Percentiles rank a stretch among this genome's conserved stretches.
phyloP scores from a whole-genome alignment of 2,329 filamentous ascomycete genomes.

The Stromatinia cepivora region DNA sequence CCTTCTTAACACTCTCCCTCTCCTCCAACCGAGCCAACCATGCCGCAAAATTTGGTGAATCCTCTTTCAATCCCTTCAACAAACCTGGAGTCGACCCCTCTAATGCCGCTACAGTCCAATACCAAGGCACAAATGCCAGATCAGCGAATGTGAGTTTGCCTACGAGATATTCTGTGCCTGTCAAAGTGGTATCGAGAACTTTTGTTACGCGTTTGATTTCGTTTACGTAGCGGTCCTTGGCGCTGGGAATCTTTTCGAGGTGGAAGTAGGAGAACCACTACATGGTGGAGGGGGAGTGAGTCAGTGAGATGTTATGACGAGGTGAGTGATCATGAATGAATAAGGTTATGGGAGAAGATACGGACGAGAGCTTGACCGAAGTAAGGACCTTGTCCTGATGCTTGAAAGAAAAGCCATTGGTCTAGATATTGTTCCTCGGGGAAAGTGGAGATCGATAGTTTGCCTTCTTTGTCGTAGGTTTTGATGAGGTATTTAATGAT shows the following conservation, averaged over 20 bases:
- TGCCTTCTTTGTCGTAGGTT: slow-evolving; percentile 35
- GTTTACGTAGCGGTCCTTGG: neutral
- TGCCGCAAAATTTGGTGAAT: neutral
- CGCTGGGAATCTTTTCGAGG: neutral
- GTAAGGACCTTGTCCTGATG: neutral
- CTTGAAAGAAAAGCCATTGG: neutral
- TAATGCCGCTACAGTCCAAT: neutral
- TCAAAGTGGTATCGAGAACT: neutral
- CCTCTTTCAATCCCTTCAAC: neutral
- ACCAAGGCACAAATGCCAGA: neutral
- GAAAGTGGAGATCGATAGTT: neutral
- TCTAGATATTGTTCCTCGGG: neutral
- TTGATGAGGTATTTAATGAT: neutral
- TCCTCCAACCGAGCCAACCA: neutral
- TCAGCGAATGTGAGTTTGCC: neutral
- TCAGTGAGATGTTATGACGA: neutral
- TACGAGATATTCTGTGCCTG: neutral
- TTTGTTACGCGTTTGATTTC: neutral
- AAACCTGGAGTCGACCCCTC: neutral
- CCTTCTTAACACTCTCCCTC: neutral
- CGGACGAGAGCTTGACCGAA: neutral
- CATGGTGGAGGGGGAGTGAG: neutral
- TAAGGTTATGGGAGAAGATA: neutral
- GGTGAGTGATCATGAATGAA: neutral
- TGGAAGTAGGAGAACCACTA: slow-evolving; percentile 1